Evolutionary conservation across 345 rosid genomes (phyloP).

Genomic region (Turritis glabra): DNA sequence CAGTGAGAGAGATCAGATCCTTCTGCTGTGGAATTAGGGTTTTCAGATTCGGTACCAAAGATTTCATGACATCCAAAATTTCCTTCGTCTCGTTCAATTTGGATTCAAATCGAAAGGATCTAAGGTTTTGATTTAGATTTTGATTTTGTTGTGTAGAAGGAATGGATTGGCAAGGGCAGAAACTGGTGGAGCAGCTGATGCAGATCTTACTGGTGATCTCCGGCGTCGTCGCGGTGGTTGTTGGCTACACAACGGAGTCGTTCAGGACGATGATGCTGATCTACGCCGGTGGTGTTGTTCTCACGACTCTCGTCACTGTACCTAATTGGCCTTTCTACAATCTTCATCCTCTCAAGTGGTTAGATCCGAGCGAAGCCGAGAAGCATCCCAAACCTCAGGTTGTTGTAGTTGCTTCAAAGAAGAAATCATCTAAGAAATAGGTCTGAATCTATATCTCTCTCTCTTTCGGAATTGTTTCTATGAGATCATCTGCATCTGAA

Average conservation of each 20-base stretch:
- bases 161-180: constrained; percentile 99
- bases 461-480: neutral
- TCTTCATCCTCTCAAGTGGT: constrained; percentile 73
- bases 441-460: neutral
- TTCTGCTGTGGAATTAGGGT: constrained; percentile 14
- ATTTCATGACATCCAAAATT: neutral
- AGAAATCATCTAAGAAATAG: constrained; percentile 64
- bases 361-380: constrained; percentile 75
- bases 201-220: constrained; percentile 65
- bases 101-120: neutral
- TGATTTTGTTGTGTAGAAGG: neutral
- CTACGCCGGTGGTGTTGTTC: constrained; percentile 69
- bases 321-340: constrained; percentile 92
- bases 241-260: constrained; percentile 58
- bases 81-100: neutral
- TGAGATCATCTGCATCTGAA: neutral
- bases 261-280: constrained; percentile 65
- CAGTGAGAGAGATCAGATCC: constrained; percentile 14
- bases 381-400: constrained; percentile 76
- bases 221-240: constrained; percentile 52
- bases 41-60: neutral
- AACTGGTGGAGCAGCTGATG: constrained; percentile 84
- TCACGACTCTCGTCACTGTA: constrained; percentile 66
- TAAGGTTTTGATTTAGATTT: no score
- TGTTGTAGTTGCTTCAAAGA: constrained; percentile 47